phyloP scores from a whole-genome alignment of 1,139 yeast species.

The Scheffersomyces illinoinensis region DNA sequence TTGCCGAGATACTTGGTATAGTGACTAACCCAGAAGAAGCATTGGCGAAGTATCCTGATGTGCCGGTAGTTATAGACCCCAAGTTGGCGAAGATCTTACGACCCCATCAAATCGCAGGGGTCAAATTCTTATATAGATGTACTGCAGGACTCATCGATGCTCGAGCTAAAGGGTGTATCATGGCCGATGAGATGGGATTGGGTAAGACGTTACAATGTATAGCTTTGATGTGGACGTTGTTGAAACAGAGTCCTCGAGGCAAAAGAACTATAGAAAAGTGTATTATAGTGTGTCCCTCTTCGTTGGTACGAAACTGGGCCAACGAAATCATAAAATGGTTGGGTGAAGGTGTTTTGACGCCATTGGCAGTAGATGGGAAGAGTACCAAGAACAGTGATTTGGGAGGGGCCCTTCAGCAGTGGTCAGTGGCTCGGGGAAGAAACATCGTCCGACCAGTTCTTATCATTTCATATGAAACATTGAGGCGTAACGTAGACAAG shows the following conservation, averaged over 20 bases:
- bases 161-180: conserved; percentile 91
- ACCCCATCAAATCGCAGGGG: conserved; percentile 98
- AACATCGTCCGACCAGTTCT: conserved; percentile 90
- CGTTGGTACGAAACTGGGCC: conserved; percentile 96
- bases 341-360: conserved; percentile 86
- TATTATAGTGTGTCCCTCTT: conserved; percentile 93
- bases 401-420: conserved; percentile 67
- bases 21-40: conserved; percentile 51
- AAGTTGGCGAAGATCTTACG: conserved; percentile 77
- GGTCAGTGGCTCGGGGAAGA: conserved; percentile 91
- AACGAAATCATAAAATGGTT: conserved; percentile 95
- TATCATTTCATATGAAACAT: conserved; percentile 93
- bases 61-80: conserved; percentile 97
- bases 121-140: conserved; percentile 83
- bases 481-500: conserved; percentile 81
- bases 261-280: conserved; percentile 83
- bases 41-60: conserved; percentile 65
- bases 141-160: conserved; percentile 87
- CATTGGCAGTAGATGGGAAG: conserved; percentile 92
- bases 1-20: conserved; percentile 83
- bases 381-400: conserved; percentile 67
- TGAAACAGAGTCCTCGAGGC: conserved; percentile 90
- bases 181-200: conserved; percentile 99
- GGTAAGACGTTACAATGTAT: conserved; percentile 96
- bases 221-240: conserved; percentile 89